Evolutionary conservation across 192 early-diverging fungal genomes (phyloP), one percentile per base, ranked within the genome.

Genomic region (Dimargaris cristalligena): DNA sequence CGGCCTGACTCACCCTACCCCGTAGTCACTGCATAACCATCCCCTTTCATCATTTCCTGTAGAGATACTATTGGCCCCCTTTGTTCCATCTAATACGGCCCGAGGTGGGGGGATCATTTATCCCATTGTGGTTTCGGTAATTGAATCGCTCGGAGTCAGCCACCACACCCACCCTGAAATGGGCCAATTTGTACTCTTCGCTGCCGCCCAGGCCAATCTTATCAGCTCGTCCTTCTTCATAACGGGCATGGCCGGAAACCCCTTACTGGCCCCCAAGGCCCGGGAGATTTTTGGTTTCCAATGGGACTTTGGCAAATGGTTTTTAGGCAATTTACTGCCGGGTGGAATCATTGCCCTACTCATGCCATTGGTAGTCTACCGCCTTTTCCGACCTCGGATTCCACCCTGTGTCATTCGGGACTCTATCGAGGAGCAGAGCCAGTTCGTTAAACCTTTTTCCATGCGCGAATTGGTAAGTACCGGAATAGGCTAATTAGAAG

Each of bases 91-190:
- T 35, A 81, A 84, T 65, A 80, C 81, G 0, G 87, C 87, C 16
- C 77, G 87, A 34, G 87, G 87, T 31, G 87, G 87, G 16, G 80
- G 86, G 9, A 84, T 90, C 28, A 67, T 90, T 3, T 74, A 82
- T 31, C 87, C 87, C 0, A 76, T 90, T n/a, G 82, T 88, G 23
- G 68, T 70, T 31, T 81, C 85, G 0, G 70, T 90, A 33, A 73
- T 76, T 28, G 58, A 69, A 9, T 69, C 80, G 30, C 67, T 86
- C 0, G 77, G 66, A 4, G 70, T 78, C 3, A 67, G 63, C n/a
- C 75, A 73, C 13, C 35, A 41, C n/a, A 29, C 52, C 14, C 44
- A 70, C 30, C 63, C 67, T 2, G 58, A 58, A 18, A 52, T 76
- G 0, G 82, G 82, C 31, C 73, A 67, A 14, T 86, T 79, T 46